Evolutionary conservation across 2,329 filamentous ascomycete species (phyloP).

Genomic region (Colletotrichum neosansevieriae): DNA sequence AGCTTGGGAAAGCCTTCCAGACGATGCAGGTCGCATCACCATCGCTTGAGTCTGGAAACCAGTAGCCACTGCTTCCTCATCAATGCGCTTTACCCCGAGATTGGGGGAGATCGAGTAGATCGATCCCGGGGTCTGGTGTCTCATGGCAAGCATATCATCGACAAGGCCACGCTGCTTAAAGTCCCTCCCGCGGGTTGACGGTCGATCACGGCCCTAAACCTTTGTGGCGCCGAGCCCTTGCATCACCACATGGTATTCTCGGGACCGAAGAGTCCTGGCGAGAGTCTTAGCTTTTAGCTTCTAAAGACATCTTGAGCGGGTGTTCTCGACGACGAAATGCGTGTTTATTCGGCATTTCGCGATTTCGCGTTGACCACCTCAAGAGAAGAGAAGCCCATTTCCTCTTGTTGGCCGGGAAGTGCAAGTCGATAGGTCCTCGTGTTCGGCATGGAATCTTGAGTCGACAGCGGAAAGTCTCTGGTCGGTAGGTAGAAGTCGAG

Average conservation of each 20-base stretch:
- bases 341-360: constrained; percentile 19
- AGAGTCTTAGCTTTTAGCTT: constrained; percentile 5
- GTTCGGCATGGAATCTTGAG: constrained; percentile 1
- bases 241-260: constrained; percentile 4
- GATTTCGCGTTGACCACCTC: constrained; percentile 6
- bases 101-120: constrained; percentile 16
- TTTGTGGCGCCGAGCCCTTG: constrained; percentile 34
- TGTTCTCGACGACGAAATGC: not conserved
- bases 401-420: not conserved
- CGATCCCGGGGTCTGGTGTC: constrained; percentile 19
- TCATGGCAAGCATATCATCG: constrained; percentile 12
- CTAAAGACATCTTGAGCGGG: not conserved
- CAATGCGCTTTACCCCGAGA: constrained; percentile 23
- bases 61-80: constrained; percentile 4
- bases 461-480: constrained; percentile 9
- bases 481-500: not conserved
- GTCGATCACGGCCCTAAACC: constrained; percentile 21
- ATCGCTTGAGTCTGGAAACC: not conserved
- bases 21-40: not conserved
- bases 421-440: not conserved
- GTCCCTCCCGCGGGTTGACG: constrained; percentile 22
- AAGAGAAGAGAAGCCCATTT: not conserved
- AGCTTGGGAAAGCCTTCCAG: too few species aligned
- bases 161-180: not conserved
- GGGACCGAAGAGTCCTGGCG: constrained; percentile 15